phyloP scores from a whole-genome alignment of 2,329 filamentous ascomycete genomes.

The Alternaria solani region DNA sequence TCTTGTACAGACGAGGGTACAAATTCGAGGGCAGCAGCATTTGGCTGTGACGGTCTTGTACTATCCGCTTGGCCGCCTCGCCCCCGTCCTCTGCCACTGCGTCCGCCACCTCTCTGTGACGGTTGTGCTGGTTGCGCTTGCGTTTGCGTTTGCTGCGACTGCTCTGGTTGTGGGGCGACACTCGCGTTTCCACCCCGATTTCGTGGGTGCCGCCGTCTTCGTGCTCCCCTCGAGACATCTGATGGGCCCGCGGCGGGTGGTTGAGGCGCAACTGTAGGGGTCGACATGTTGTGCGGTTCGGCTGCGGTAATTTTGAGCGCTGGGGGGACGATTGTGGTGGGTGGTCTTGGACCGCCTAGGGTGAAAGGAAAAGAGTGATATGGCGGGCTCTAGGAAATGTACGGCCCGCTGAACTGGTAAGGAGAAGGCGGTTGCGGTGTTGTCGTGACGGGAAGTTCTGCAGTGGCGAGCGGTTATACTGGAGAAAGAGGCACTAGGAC shows the following conservation, averaged over 20 bases:
- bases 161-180: slow-evolving; percentile 20
- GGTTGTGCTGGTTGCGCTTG: slow-evolving; percentile 27
- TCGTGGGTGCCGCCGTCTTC: slow-evolving; percentile 33
- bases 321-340: slow-evolving; percentile 6
- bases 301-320: not conserved
- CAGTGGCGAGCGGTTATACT: slow-evolving; percentile 33
- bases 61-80: slow-evolving; percentile 24
- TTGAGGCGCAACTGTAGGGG: slow-evolving; percentile 23
- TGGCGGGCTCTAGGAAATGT: slow-evolving; percentile 41
- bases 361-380: slow-evolving; percentile 4
- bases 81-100: slow-evolving; percentile 29
- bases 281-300: slow-evolving; percentile 30
- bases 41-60: slow-evolving; percentile 7
- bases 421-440: slow-evolving; percentile 11
- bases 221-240: slow-evolving; percentile 25
- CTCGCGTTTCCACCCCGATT: slow-evolving; percentile 28
- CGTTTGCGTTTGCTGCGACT: slow-evolving; percentile 25
- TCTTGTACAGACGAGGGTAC: slow-evolving; percentile 16
- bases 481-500: slow-evolving; percentile 9
- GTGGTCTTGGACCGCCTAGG: not conserved
- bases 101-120: slow-evolving; percentile 30
- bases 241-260: slow-evolving; percentile 18
- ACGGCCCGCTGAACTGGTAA: slow-evolving; percentile 39
- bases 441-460: not conserved
- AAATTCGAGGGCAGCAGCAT: slow-evolving; percentile 6